A percentile compares a stretch with the other conserved stretches of the same genome.
These are phyloP conservation scores for Trichoderma breve DNA, from an alignment of 2,329 filamentous ascomycete genomes.

Conservation along the genomic window DNA sequence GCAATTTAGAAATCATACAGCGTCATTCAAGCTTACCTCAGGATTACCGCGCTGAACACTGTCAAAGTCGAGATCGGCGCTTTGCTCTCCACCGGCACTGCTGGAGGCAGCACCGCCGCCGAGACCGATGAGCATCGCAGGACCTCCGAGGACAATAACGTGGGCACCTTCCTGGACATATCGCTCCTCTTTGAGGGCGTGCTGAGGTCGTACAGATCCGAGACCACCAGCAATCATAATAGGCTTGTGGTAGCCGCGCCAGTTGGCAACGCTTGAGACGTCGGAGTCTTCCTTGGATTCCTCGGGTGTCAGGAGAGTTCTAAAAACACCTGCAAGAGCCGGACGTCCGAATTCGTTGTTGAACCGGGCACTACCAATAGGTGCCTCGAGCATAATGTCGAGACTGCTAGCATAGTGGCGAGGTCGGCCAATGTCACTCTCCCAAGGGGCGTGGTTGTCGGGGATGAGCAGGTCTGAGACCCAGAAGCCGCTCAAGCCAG, in stretches of 20 bases:
- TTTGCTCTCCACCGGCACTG: constrained; percentile 81
- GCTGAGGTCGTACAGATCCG: constrained; percentile 85
- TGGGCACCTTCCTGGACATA: constrained; percentile 85
- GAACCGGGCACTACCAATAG: constrained; percentile 90
- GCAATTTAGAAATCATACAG: too few relatives aligned
- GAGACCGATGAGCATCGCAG: constrained; percentile 95
- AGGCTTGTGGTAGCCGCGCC: constrained; percentile 94
- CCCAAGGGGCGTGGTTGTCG: constrained; percentile 80
- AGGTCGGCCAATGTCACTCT: constrained; percentile 84
- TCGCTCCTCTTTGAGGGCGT: constrained; percentile 79
- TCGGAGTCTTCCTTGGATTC: constrained; percentile 20
- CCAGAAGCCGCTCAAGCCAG: constrained; percentile 87
- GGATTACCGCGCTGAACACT: constrained; percentile 97
- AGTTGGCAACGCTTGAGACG: constrained; percentile 46
- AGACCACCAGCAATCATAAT: constrained; percentile 98
- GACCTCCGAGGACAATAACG: constrained; percentile 88
- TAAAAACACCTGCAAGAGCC: constrained; percentile 84
- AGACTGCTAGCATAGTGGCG: constrained; percentile 89
- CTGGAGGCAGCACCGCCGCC: constrained; percentile 94
- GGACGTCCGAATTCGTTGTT: constrained; percentile 98
- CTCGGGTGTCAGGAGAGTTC: constrained; percentile 69
- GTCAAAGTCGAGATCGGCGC: constrained; percentile 90
- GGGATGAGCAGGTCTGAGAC: constrained; percentile 94
- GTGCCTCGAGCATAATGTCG: constrained; percentile 97
- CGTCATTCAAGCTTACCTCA: constrained; percentile 46